phyloP scores from a whole-genome alignment of 2,329 filamentous ascomycete species.

The Ophioceras dolichostomum region DNA sequence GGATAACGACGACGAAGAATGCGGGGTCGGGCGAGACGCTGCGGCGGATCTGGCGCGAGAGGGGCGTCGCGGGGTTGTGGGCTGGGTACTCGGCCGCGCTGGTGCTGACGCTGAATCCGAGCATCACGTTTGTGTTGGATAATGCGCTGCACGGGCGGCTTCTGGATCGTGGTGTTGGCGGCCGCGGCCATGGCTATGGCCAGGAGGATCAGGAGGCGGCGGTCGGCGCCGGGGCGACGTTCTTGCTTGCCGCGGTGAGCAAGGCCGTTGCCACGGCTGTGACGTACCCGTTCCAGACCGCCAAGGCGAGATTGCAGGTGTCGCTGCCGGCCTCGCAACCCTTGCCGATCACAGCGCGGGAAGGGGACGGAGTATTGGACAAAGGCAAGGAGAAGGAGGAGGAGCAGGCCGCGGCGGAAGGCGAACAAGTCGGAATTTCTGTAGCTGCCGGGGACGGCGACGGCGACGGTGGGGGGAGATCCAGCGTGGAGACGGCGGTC shows the following conservation, averaged over 20 bases:
- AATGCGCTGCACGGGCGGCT: constrained; percentile 32
- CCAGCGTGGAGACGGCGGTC: constrained; percentile 11
- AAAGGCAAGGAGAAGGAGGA: constrained; percentile 1
- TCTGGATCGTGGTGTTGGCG: neutral
- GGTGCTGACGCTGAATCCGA: constrained; percentile 73
- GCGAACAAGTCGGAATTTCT: neutral
- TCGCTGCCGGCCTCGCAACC: constrained; percentile 17
- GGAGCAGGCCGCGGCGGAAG: neutral
- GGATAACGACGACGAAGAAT: constrained; percentile 20
- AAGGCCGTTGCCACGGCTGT: constrained; percentile 66
- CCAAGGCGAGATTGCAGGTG: constrained; percentile 68
- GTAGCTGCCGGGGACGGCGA: too few species aligned
- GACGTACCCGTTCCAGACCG: constrained; percentile 78
- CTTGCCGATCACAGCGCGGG: constrained; percentile 4
- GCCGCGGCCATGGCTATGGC: too few species aligned
- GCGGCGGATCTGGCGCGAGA: constrained; percentile 51
- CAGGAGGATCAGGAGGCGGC: neutral
- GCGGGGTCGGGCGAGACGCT: constrained; percentile 37
- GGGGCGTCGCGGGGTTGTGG: constrained; percentile 70
- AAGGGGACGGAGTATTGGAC: neutral
- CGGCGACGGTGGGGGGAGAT: neutral
- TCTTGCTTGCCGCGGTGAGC: constrained; percentile 56
- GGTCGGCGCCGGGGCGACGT: constrained; percentile 23
- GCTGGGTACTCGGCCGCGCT: constrained; percentile 74
- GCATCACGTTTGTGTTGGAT: constrained; percentile 76